Percentiles rank a stretch among this genome's conserved stretches.
phyloP scores from a whole-genome alignment of 2,329 filamentous ascomycete species.

The Exophiala xenobiotica region DNA sequence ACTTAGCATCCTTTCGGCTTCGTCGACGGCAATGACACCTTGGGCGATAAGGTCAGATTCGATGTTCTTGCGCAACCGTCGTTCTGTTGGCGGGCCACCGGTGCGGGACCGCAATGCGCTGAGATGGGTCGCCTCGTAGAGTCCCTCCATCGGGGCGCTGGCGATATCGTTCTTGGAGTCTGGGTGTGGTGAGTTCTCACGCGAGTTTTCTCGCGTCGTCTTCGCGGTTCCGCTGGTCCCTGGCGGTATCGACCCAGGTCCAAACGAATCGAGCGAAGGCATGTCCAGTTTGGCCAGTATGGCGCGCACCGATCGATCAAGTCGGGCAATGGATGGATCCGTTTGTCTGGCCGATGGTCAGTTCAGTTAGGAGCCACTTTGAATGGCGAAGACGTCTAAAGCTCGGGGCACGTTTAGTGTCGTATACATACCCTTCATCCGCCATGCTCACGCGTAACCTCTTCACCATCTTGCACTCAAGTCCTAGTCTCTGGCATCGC shows the following conservation, averaged over 20 bases:
- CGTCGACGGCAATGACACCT: constrained; percentile 24
- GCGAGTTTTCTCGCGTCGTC: constrained; percentile 29
- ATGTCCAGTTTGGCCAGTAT: constrained; percentile 29
- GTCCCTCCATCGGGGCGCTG: constrained; percentile 53
- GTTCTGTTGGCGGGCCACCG: constrained; percentile 24
- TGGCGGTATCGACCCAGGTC: neutral
- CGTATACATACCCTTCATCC: constrained; percentile 19
- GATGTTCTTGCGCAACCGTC: constrained; percentile 28
- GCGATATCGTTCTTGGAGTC: constrained; percentile 39
- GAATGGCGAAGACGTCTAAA: too few relatives aligned
- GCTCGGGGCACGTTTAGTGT: too few relatives aligned
- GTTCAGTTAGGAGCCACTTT: too few relatives aligned
- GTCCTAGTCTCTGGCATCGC: constrained; percentile 28
- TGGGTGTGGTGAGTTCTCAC: constrained; percentile 18
- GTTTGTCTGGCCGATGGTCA: constrained; percentile 13
- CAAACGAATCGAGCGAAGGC: constrained; percentile 25
- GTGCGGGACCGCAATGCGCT: constrained; percentile 28
- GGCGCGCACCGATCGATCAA: constrained; percentile 29
- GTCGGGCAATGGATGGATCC: constrained; percentile 27
- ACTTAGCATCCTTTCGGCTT: constrained; percentile 29
- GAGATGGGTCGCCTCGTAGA: constrained; percentile 56
- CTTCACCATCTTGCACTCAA: constrained; percentile 30
- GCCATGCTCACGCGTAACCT: constrained; percentile 27
- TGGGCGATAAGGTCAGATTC: constrained; percentile 29
- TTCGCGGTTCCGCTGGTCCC: constrained; percentile 18